A percentile compares a stretch with the other conserved stretches of the same genome.
Conservation (phyloP, 2,329 filamentous ascomycete species). For the Colletotrichum echinochloae region DNA sequence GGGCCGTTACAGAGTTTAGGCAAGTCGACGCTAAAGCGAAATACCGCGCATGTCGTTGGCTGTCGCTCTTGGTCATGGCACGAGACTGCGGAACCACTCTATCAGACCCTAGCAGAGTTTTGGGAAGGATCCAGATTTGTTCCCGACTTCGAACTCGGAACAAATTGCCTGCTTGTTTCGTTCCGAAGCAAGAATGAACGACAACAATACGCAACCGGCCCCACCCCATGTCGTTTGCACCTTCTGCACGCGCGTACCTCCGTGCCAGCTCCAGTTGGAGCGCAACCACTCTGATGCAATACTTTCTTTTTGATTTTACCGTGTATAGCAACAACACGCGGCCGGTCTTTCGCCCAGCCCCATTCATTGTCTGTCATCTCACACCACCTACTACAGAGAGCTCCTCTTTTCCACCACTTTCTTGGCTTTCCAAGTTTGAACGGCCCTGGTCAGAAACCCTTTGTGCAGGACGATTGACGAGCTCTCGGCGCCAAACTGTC, state of each 20-base stretch:
- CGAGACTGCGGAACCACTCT: neutral
- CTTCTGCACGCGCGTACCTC: neutral
- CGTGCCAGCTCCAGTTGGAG: neutral
- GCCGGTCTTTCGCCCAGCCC: neutral
- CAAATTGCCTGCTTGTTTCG: slow-evolving; percentile 35
- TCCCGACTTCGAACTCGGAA: slow-evolving; percentile 20
- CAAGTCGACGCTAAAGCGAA: slow-evolving; percentile 23
- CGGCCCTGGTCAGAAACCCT: slow-evolving; percentile 31
- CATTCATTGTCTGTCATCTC: slow-evolving; percentile 20
- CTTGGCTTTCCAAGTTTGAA: slow-evolving; percentile 33
- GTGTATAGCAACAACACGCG: slow-evolving; percentile 26
- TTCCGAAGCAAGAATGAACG: slow-evolving; percentile 31
- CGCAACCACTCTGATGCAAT: slow-evolving; percentile 16
- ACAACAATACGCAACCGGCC: slow-evolving; percentile 6
- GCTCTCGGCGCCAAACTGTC: slow-evolving; percentile 27
- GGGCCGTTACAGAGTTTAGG: slow-evolving; percentile 34
- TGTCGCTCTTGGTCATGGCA: neutral
- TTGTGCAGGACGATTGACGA: slow-evolving; percentile 35
- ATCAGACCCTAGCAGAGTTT: neutral
- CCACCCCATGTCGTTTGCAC: slow-evolving; percentile 23
- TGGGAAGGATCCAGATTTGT: neutral
- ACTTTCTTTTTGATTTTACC: slow-evolving; percentile 19
- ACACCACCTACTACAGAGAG: slow-evolving; percentile 27
- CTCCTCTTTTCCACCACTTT: slow-evolving; percentile 26
- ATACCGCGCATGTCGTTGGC: slow-evolving; percentile 17